These are phyloP conservation scores for Melaleuca quinquenervia DNA, from an alignment of 345 rosid species.

Conservation along the genomic window DNA sequence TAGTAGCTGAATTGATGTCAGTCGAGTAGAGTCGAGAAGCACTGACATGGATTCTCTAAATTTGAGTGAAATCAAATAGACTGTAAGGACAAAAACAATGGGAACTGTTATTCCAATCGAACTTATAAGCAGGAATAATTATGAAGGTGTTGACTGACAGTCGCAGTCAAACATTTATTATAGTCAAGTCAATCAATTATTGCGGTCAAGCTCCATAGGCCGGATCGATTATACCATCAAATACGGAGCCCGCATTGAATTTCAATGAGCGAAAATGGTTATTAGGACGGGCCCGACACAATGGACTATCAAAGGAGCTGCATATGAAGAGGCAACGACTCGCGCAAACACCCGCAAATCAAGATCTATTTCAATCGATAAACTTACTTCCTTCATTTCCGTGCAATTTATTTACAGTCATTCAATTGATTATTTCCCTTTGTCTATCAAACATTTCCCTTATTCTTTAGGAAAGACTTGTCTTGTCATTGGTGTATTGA, in stretches of 20 bases:
- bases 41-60: neutral
- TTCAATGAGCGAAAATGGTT: neutral
- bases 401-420: neutral
- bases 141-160: too few relatives aligned
- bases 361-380: neutral
- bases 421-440: neutral
- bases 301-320: neutral
- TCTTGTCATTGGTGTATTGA: neutral
- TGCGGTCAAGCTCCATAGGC: neutral
- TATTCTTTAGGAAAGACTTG: neutral
- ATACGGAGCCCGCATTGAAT: neutral
- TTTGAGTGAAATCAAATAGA: neutral
- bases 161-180: neutral
- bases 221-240: neutral
- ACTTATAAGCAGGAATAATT: neutral
- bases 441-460: neutral
- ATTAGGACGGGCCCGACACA: neutral
- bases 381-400: neutral
- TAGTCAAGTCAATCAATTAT: neutral
- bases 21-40: neutral
- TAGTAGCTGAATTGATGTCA: neutral
- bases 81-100: too few relatives aligned
- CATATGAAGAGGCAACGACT: neutral
- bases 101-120: neutral
- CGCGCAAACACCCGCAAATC: neutral